A percentile compares a stretch with the other conserved stretches of the same genome.
Conservation (phyloP, 768 basidiomycete species). For the Kwoniella dejecticola region DNA sequence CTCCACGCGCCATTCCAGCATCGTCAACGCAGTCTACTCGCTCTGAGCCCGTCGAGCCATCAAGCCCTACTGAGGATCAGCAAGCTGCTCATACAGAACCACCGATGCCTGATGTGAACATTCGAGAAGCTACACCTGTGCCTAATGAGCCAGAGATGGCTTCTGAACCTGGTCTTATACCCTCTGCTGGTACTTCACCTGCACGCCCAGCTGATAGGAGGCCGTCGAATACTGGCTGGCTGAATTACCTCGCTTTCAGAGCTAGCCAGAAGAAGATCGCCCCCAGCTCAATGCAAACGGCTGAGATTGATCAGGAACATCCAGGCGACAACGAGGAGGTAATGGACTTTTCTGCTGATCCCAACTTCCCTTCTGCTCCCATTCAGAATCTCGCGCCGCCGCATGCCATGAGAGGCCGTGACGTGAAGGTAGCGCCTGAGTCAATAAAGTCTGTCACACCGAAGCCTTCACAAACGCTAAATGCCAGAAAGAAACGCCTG, state of each 20-base stretch:
- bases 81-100: conserved; percentile 12
- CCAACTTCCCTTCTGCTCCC: conserved; percentile 42
- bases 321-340: conserved; percentile 28
- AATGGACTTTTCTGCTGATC: conserved; percentile 50
- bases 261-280: conserved; percentile 39
- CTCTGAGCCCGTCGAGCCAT: conserved; percentile 10
- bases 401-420: neutral
- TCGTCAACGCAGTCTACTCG: neutral
- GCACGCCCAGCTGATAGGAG: neutral
- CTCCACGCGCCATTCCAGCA: neutral
- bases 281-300: conserved; percentile 10
- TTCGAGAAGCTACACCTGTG: neutral
- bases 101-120: neutral
- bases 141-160: neutral
- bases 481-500: conserved; percentile 32
- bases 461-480: conserved; percentile 22
- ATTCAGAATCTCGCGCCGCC: neutral
- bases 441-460: conserved; percentile 5
- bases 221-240: conserved; percentile 37
- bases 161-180: neutral
- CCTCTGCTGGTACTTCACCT: conserved; percentile 2
- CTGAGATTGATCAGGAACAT: conserved; percentile 1
- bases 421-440: neutral
- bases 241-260: conserved; percentile 46
- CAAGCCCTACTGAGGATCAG: conserved; percentile 22